phyloP scores from a whole-genome alignment of 2,329 filamentous ascomycete species.

The Neonectria faginata region DNA sequence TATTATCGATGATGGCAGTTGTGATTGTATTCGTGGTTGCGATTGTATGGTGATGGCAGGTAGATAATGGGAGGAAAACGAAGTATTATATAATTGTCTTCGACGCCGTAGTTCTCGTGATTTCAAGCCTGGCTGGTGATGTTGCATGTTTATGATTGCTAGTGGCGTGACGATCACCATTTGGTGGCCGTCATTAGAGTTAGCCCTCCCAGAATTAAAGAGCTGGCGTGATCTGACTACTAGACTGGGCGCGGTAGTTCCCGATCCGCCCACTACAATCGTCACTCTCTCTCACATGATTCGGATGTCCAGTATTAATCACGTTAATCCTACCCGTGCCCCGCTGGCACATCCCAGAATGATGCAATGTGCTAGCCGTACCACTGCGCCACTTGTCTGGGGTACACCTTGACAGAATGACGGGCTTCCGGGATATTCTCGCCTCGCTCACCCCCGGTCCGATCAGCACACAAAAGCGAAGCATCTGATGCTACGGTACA shows the following conservation, averaged over 20 bases:
- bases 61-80: neutral
- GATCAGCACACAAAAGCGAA: conserved; percentile 20
- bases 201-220: neutral
- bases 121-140: conserved; percentile 7
- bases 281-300: neutral
- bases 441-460: conserved; percentile 30
- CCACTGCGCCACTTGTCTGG: neutral
- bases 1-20: conserved; percentile 1
- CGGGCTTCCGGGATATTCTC: conserved; percentile 39
- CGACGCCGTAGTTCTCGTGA: conserved; percentile 8
- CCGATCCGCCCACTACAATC: neutral
- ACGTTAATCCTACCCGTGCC: conserved; percentile 7
- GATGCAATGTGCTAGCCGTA: neutral
- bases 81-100: conserved; percentile 34
- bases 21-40: neutral
- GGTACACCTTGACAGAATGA: neutral
- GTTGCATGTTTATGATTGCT: conserved; percentile 38
- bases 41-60: conserved; percentile 11
- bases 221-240: conserved; percentile 19
- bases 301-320: conserved; percentile 21
- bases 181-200: neutral
- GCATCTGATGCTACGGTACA: conserved; percentile 23
- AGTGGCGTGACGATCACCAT: conserved; percentile 41
- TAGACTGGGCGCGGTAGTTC: conserved; percentile 7
- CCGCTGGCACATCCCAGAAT: neutral